These are phyloP conservation scores for Phytopythium vexans DNA, from an alignment of 352 stramenopile species.

Conservation along the genomic window DNA sequence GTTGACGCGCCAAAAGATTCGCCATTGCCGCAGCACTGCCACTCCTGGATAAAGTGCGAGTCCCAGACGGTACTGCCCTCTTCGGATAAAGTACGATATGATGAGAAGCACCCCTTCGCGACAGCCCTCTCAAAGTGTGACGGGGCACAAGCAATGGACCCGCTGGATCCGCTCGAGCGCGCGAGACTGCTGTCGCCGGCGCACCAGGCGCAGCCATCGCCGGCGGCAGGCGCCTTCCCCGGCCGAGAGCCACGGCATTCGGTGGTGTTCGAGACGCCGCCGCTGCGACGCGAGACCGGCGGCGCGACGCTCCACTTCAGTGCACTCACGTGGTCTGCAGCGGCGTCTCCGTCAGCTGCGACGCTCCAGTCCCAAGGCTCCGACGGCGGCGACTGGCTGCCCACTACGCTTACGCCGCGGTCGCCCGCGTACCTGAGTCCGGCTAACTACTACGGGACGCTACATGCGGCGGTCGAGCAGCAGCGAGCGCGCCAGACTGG, in stretches of 20 bases:
- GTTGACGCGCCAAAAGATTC: too few species aligned
- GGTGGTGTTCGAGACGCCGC: conserved; percentile 72
- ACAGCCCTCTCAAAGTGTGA: too few species aligned
- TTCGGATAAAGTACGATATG: too few species aligned
- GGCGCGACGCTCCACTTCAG: conserved; percentile 50
- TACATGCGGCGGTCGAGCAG: conserved; percentile 8
- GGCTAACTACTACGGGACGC: conserved; percentile 10
- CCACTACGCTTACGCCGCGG: conserved; percentile 9
- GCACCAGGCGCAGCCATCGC: conserved; percentile 3
- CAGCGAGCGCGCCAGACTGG: conserved; percentile 10
- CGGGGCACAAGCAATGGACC: background rate
- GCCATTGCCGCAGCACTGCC: too few species aligned
- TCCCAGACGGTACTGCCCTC: too few species aligned
- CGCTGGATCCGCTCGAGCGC: conserved; percentile 1
- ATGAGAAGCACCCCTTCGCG: too few species aligned
- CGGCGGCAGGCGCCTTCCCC: conserved; percentile 5
- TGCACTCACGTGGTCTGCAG: conserved; percentile 12
- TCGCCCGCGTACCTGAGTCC: conserved; percentile 18
- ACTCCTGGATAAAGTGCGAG: too few species aligned
- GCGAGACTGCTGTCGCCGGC: conserved; percentile 12
- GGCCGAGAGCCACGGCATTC: conserved; percentile 11
- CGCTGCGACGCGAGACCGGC: conserved; percentile 54
- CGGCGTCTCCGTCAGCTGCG: conserved; percentile 10
- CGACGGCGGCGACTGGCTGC: conserved; percentile 28
- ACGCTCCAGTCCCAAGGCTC: conserved; percentile 4